Base-by-base conservation (phyloP, 148 eudicot genomes). In the Rhododendron vialii region DNA sequence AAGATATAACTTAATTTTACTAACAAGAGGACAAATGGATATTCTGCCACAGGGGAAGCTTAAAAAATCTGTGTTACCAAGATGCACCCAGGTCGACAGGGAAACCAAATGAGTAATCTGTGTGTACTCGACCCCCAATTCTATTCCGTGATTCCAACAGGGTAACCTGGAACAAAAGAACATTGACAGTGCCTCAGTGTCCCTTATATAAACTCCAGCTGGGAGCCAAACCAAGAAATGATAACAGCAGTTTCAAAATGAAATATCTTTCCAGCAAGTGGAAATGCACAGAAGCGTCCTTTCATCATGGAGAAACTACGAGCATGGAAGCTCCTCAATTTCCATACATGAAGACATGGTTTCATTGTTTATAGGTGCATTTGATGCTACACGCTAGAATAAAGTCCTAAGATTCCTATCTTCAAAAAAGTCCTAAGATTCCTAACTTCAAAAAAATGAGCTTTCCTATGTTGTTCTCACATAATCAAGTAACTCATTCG, bases 21-120 rank as follows among this genome's bases (percentile, higher is more conserved):
- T 20, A 12, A 36, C 57, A 4, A 2, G 26, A 51, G 74, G 48
- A 69, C 22, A 85, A 24, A 71, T 22, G 45, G 51, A 63, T 41
- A 48, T 38, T 65, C 20, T 26, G 76, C 13, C 63, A 43, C 67
- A 84, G 75, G 53, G 30, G 74, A 50, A 82, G 47, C 17, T 67
- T 9, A 24, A 50, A 45, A 82, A 35, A 26, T 22, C 57, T 30
- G 20, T 82, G 87, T 87, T 89, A 97, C 99, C 99, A 97, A 89
- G 99, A 97, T 82, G 99, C 99, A 89, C 99, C 99, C 86, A 95
- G 88, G 86, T 97, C 99, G 84, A 97, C 89, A 47, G 99, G 99
- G 87, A 95, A 97, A 83, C 99, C 98, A 91, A 97, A 97, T 71
- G 99, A 88, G 86, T 95, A 97, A 74, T 97, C 96, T 61, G 99